Conservation (phyloP, 192 early-diverging fungal species). For the Podila clonocystis region DNA sequence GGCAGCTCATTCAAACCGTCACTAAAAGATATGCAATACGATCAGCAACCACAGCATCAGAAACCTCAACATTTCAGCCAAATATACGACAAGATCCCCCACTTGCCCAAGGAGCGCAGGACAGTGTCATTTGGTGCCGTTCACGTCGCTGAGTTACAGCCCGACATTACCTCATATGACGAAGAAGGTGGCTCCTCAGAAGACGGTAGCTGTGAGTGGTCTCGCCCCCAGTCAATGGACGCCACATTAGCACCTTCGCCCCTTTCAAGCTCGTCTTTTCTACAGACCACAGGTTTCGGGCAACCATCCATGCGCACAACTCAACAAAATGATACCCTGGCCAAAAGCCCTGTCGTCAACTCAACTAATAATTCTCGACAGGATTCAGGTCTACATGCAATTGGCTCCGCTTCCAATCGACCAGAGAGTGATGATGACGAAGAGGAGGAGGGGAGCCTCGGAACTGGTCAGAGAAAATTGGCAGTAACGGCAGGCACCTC, state of each 20-base stretch:
- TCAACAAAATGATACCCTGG: background rate
- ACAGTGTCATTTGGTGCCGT: conserved; percentile 51
- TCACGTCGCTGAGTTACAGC: conserved; percentile 39
- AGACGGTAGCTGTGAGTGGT: conserved; percentile 12
- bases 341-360: background rate
- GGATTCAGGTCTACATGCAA: background rate
- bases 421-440: conserved; percentile 24
- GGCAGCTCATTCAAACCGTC: conserved; percentile 16
- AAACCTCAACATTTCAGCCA: conserved; percentile 1
- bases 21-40: conserved; percentile 21
- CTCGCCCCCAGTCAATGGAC: background rate
- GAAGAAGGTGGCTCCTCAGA: conserved; percentile 43
- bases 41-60: conserved; percentile 13
- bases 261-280: conserved; percentile 14
- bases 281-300: too few relatives aligned
- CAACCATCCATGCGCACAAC: background rate
- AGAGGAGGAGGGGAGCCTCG: conserved; percentile 43
- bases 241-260: conserved; percentile 3
- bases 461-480: conserved; percentile 17
- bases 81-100: conserved; percentile 23
- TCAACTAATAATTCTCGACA: background rate
- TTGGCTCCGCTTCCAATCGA: background rate
- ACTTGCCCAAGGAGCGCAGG: conserved; percentile 39
- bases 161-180: conserved; percentile 43
- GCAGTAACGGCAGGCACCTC: background rate